Base-by-base conservation (phyloP, 108 stramenopile genomes). In the Epithemia pelagica region DNA sequence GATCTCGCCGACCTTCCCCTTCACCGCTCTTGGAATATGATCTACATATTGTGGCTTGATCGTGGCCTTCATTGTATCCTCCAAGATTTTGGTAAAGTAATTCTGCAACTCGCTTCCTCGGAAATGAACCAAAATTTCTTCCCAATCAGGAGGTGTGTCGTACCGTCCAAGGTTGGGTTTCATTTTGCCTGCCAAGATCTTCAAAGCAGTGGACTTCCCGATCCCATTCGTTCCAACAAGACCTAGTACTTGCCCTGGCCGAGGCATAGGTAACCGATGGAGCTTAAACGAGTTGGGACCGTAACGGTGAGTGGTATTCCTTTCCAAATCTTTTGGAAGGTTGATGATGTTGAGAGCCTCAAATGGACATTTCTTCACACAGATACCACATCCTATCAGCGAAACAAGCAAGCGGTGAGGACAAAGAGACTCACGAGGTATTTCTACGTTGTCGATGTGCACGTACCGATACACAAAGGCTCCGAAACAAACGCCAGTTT, bases 11-110 rank as follows among this genome's bases (percentile, higher is more conserved):
- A 98, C 96, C 32, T 87, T 67, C 1, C 92, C 91, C 10, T 86
- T 88, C 73, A 87, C 73, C 0, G 95, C 96, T 18, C 85, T 67
- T n/a, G 97, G 96, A 74, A 99, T 98, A 76, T 96, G 94, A 81
- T 98, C 97, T 27, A 98, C 99, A 73, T 97, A 98, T 81, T 99
- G 99, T 10, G 96, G 95, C 79, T 99, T 99, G 81, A 99, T 96
- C 56, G 97, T 92, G 0, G 97, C 99, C 83, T 96, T 97, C 79
- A 99, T 85, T 62, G 93, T 88, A 72, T 99, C 97, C 70, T 98
- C 97, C 30, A 98, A 74, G 62, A 99, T 93, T 56, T 92, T 90
- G 28, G 96, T 97, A 77, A 99, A 99, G 81, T 98, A 99, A 74
- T 98, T 98, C 74, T 97, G 96, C 55, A 99, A 82, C 68, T 99